phyloP scores from a whole-genome alignment of 139 green algal species.

The Tetraselmis striata region DNA sequence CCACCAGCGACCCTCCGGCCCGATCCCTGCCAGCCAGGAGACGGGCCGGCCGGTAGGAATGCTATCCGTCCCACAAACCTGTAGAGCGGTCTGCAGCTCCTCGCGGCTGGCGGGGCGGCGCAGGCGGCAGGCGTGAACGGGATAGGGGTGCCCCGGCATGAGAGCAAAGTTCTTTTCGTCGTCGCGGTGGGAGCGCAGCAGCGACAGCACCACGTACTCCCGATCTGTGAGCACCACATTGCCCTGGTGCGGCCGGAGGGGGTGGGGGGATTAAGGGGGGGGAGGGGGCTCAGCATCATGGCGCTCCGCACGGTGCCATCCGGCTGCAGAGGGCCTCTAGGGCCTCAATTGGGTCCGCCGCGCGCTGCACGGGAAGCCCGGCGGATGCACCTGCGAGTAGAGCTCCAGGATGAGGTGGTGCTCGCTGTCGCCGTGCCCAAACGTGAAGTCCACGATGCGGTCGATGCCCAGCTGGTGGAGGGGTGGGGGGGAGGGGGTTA shows the following conservation, averaged over 20 bases:
- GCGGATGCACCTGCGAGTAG: conserved; percentile 63
- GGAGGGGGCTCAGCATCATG: conserved; percentile 1
- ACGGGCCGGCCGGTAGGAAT: too few species aligned
- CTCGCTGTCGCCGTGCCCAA: conserved; percentile 71
- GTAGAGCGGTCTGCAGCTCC: conserved; percentile 19
- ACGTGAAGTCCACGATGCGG: conserved; percentile 88
- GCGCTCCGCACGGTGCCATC: too few species aligned
- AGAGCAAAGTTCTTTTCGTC: conserved; percentile 77
- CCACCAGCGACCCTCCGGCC: too few species aligned
- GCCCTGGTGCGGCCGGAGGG: too few species aligned
- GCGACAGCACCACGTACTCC: conserved; percentile 83
- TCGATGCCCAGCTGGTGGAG: conserved; percentile 71
- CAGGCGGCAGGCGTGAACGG: conserved; percentile 49
- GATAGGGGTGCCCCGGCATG: conserved; percentile 66
- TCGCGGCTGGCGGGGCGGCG: conserved; percentile 12
- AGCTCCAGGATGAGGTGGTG: conserved; percentile 95
- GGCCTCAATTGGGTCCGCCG: too few species aligned
- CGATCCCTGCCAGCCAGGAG: too few species aligned
- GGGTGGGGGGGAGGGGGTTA: too few species aligned
- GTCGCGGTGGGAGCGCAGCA: conserved; percentile 88
- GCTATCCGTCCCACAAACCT: too few species aligned
- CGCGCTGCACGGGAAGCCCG: too few species aligned
- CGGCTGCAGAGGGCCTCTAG: too few species aligned
- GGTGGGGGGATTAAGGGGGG: too few species aligned
- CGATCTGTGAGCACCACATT: conserved; percentile 91